Conservation (phyloP, 2,329 filamentous ascomycete species). For the Tolypocladium inflatum region DNA sequence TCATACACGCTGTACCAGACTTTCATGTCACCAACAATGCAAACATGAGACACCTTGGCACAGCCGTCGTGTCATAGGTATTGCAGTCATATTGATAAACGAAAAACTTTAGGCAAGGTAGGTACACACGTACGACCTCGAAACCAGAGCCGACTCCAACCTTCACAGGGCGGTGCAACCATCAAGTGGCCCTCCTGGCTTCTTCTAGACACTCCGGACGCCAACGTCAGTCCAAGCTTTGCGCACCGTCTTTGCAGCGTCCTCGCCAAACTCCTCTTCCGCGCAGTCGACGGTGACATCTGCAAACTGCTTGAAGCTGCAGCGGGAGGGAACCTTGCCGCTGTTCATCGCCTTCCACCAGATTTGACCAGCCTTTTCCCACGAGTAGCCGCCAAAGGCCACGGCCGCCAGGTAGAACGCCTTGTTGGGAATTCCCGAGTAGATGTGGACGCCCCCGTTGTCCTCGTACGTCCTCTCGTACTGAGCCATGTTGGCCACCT, state of each 20-base stretch:
- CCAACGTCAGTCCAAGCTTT: slow-evolving; percentile 40
- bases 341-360: slow-evolving; percentile 41
- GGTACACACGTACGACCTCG: not conserved
- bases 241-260: slow-evolving; percentile 31
- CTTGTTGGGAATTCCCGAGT: slow-evolving; percentile 48
- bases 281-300: slow-evolving; percentile 37
- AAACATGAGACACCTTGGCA: not conserved
- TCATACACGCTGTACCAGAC: not conserved
- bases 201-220: slow-evolving; percentile 19
- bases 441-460: slow-evolving; percentile 45
- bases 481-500: slow-evolving; percentile 36
- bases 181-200: not conserved
- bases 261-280: slow-evolving; percentile 29
- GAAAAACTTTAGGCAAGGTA: not conserved
- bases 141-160: not conserved
- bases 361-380: slow-evolving; percentile 43
- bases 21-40: not conserved
- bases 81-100: not conserved
- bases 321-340: slow-evolving; percentile 27
- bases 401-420: slow-evolving; percentile 42
- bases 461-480: slow-evolving; percentile 32
- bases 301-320: slow-evolving; percentile 39
- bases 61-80: not conserved
- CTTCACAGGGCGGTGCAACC: not conserved
- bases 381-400: slow-evolving; percentile 41